phyloP scores from a whole-genome alignment of 208 protist species.

The Trypanosoma rangeli region DNA sequence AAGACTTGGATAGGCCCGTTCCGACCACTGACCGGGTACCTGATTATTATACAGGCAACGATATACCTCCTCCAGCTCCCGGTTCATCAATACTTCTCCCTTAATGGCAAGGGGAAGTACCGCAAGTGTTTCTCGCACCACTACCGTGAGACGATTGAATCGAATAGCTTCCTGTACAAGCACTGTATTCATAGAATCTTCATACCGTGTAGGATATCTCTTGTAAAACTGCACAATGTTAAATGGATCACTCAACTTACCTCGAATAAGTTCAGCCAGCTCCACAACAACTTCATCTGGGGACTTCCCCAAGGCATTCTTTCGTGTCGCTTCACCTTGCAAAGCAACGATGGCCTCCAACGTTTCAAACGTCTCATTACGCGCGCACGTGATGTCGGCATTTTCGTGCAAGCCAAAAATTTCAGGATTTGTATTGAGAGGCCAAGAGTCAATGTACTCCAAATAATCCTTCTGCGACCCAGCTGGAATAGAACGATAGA shows the following conservation, averaged over 20 bases:
- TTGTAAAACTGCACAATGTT: slow-evolving; percentile 83
- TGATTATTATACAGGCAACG: slow-evolving; percentile 95
- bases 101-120: slow-evolving; percentile 94
- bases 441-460: slow-evolving; percentile 91
- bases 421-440: slow-evolving; percentile 94
- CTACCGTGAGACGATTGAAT: slow-evolving; percentile 93
- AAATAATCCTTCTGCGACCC: slow-evolving; percentile 87
- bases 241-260: slow-evolving; percentile 75
- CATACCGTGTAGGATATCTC: slow-evolving; percentile 94
- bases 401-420: slow-evolving; percentile 98
- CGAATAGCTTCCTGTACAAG: slow-evolving; percentile 97
- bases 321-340: slow-evolving; percentile 55
- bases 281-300: slow-evolving; percentile 85
- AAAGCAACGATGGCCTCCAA: slow-evolving; percentile 83
- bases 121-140: slow-evolving; percentile 79
- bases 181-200: slow-evolving; percentile 99
- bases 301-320: slow-evolving; percentile 41
- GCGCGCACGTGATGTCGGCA: slow-evolving; percentile 96
- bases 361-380: slow-evolving; percentile 91
- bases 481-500: slow-evolving; percentile 80
- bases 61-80: slow-evolving; percentile 94
- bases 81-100: slow-evolving; percentile 98
- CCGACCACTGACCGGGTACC: slow-evolving; percentile 91
- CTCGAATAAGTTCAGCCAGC: slow-evolving; percentile 80
- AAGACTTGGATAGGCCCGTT: slow-evolving; percentile 93